Conservation (phyloP, 495 filamentous ascomycete genomes). For the Penicillium simplicissimum region DNA sequence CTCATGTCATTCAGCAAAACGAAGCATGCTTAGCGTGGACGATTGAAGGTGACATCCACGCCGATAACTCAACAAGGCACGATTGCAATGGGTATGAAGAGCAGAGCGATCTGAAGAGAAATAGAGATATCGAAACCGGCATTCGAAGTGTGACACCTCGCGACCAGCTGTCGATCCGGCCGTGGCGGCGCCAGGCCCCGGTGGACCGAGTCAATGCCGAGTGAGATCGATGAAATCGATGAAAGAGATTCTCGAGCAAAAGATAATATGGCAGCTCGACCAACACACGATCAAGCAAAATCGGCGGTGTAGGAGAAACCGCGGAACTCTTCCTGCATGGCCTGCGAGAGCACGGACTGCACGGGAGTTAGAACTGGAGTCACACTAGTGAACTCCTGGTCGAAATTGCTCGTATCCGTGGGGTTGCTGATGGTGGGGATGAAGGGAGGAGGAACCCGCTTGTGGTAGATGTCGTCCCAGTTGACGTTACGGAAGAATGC, state of each 20-base stretch:
- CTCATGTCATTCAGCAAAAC: constrained; percentile 29
- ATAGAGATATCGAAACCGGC: constrained; percentile 5
- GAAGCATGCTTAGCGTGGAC: constrained; percentile 21
- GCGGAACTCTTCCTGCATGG: constrained; percentile 99
- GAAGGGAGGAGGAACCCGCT: constrained; percentile 86
- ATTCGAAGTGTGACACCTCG: constrained; percentile 5
- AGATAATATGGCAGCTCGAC: constrained; percentile 17
- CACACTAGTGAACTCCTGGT: constrained; percentile 97
- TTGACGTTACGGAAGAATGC: constrained; percentile 97
- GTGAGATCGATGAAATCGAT: constrained; percentile 3
- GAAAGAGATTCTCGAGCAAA: constrained; percentile 12
- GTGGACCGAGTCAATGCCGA: constrained; percentile 6
- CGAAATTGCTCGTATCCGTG: constrained; percentile 99
- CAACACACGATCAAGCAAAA: constrained; percentile 51
- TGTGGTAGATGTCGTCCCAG: constrained; percentile 98
- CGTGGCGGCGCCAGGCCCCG: constrained; percentile 12
- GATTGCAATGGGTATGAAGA: constrained; percentile 34
- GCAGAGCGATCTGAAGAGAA: constrained; percentile 29
- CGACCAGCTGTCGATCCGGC: constrained; percentile 17
- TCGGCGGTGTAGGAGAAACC: constrained; percentile 95
- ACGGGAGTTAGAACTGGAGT: constrained; percentile 97
- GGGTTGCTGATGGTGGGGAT: constrained; percentile 82
- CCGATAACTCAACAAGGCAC: constrained; percentile 25
- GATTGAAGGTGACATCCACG: constrained; percentile 22
- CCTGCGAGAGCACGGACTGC: constrained; percentile 94